Base-by-base conservation (phyloP, 2,329 filamentous ascomycete species). In the Hypoxylon sp. region DNA sequence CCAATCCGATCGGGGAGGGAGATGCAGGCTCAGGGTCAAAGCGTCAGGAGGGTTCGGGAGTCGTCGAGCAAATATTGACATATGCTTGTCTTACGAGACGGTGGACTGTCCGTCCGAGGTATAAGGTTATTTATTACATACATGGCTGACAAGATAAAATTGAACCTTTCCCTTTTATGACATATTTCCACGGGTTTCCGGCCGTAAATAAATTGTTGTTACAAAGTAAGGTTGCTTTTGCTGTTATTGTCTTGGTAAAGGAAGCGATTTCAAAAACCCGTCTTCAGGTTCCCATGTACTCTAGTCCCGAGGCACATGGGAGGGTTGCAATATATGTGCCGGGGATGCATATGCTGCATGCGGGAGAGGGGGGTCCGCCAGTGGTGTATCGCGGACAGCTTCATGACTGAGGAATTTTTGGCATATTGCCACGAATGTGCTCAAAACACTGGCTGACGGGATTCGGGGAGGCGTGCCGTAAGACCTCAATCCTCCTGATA, bases 251-350 rank as follows among this genome's bases (percentile, higher is more conserved):
- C n/a, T n/a, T n/a, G n/a, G n/a, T 46, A 44, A 19, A 51, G 22
- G 22, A 28, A 48, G 13, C 28, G 26, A 17, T 46, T 19, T 20
- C 22, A 24, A 51, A 8, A 30, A n/a, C 34, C n/a, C 34, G n/a
- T 46, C 22, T 30, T 24, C 26, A 56, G 37, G 30, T 58, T 43
- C 32, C 32, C 55, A 37, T 26, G 22, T 28, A 28, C 53, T 24
- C 26, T 28, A 47, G 46, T 55, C 56, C 52, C 50, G 39, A 8
- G 41, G 51, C 64, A 67, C 50, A 67, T 64, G 57, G 64, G 30
- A 61, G 60, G 60, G 60, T 61, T 67, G 43, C 60, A 64, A 43
- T 51, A 37, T 56, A 55, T 54, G 57, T 62, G 59, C 64, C 56
- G 63, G 51, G 37, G 39, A 13, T 57, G 60, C 60, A 64, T 67